Evolutionary conservation across 2,329 filamentous ascomycete species (phyloP), one percentile per base, ranked within the genome.

Genomic region (Colletotrichum gigasporum): DNA sequence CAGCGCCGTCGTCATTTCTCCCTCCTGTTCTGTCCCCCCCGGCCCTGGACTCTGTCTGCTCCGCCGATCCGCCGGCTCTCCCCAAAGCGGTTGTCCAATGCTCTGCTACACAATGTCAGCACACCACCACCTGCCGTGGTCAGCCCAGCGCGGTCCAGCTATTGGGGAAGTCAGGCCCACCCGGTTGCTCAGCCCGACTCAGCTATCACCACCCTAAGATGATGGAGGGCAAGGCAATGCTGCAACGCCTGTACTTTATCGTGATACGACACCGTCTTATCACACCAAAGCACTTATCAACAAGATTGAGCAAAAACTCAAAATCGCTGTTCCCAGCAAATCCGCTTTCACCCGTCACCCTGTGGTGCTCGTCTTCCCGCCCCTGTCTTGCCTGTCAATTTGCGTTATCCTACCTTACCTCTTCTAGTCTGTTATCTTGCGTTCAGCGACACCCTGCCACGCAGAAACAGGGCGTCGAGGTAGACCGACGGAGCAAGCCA

Each of bases 81-180:
- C 24, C 55, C 61, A 30, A 30, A 45, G 55, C 28, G 34, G 11
- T 52, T 45, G 32, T 57, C 51, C 63, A 63, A 58, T 63, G 24
- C 58, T 57, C 35, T 63, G 32, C 34, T 41, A 32, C 37, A 45
- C 63, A 48, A 22, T 47, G 44, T 63, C 58, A 65, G 58, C 63
- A 63, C 55, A 63, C 60, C 60, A 59, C 16, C 54, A 47, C n/a
- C n/a, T n/a, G n/a, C n/a, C n/a, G n/a, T n/a, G n/a, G 35, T 30
- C 39, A 26, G 41, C 34, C 20, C 24, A 37, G 39, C 28, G 16
- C 18, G 39, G 39, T 18, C 44, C 54, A 59, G 45, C 26, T 55
- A 20, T 48, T 30, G 34, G 56, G 48, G 32, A 34, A 30, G 30
- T 11, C 56, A 50, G 42, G 34, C 48, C 56, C 41, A 50, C 56